phyloP scores from a whole-genome alignment of 331 rosid genomes.

The Quercus phellos region DNA sequence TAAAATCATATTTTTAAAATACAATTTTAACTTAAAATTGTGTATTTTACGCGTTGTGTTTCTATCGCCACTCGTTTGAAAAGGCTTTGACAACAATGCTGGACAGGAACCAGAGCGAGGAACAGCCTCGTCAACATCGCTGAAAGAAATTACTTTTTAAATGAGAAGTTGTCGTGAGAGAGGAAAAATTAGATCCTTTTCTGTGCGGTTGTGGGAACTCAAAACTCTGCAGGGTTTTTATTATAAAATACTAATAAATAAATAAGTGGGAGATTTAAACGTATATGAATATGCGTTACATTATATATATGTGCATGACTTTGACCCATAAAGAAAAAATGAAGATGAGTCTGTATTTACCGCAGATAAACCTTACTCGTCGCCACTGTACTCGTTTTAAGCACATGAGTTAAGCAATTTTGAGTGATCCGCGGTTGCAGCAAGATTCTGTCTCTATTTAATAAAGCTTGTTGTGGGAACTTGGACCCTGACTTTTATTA shows the following conservation, averaged over 20 bases:
- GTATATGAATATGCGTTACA: slow-evolving; percentile 14
- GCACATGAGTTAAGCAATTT: slow-evolving; percentile 41
- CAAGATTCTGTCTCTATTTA: slow-evolving; percentile 3
- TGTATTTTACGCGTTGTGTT: no score
- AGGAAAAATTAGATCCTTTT: background rate
- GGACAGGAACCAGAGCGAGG: no score
- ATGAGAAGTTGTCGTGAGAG: background rate
- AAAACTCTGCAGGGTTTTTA: background rate
- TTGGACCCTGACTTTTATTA: background rate
- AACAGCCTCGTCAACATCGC: slow-evolving; percentile 6
- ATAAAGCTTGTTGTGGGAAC: background rate
- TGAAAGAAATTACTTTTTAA: background rate
- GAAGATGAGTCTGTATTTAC: background rate
- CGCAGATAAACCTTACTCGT: slow-evolving; percentile 18
- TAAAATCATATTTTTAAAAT: no score
- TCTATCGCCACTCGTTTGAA: no score
- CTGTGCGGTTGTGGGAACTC: background rate
- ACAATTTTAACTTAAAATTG: no score
- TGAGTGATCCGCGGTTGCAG: slow-evolving; percentile 36
- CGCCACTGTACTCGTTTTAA: slow-evolving; percentile 36
- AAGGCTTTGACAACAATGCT: background rate
- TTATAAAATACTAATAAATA: background rate
- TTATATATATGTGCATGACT: slow-evolving; percentile 13
- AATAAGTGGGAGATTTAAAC: background rate
- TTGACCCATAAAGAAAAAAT: no score